A percentile compares a stretch with the other conserved stretches of the same genome.
These are phyloP conservation scores for Blastomyces gilchristii DNA, from an alignment of 2,329 filamentous ascomycete genomes.

Conservation along the genomic window DNA sequence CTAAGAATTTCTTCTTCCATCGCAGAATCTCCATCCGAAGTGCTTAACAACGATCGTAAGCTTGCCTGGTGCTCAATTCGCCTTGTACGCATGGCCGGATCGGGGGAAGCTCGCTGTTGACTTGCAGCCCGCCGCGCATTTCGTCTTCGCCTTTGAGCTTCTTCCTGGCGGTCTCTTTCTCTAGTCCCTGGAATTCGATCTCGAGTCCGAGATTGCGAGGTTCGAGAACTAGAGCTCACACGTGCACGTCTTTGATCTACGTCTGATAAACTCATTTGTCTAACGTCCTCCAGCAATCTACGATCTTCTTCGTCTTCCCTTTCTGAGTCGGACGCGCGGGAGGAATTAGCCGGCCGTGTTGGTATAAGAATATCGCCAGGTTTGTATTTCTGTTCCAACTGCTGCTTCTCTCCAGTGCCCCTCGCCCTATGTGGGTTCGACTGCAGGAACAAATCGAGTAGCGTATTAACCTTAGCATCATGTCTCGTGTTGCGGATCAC, in stretches of 20 bases:
- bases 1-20: conserved; percentile 81
- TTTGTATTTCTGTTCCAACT: conserved; percentile 65
- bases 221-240: conserved; percentile 18
- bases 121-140: conserved; percentile 16
- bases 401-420: conserved; percentile 60
- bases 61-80: conserved; percentile 84
- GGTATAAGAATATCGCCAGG: conserved; percentile 74
- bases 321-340: conserved; percentile 29
- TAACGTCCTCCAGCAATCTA: conserved; percentile 59
- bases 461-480: conserved; percentile 80
- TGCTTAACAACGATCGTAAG: conserved; percentile 70
- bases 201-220: conserved; percentile 21
- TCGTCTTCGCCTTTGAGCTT: conserved; percentile 24
- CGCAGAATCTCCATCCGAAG: conserved; percentile 62
- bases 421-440: conserved; percentile 68
- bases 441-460: conserved; percentile 77
- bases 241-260: conserved; percentile 19
- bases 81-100: conserved; percentile 34
- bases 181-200: conserved; percentile 32
- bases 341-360: conserved; percentile 22
- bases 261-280: conserved; percentile 58
- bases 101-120: conserved; percentile 14
- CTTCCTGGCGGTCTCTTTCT: conserved; percentile 31
- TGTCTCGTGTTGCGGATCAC: conserved; percentile 75
- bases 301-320: conserved; percentile 58